Conservation (phyloP, 306 rosid species). For the Fagus crenata region DNA sequence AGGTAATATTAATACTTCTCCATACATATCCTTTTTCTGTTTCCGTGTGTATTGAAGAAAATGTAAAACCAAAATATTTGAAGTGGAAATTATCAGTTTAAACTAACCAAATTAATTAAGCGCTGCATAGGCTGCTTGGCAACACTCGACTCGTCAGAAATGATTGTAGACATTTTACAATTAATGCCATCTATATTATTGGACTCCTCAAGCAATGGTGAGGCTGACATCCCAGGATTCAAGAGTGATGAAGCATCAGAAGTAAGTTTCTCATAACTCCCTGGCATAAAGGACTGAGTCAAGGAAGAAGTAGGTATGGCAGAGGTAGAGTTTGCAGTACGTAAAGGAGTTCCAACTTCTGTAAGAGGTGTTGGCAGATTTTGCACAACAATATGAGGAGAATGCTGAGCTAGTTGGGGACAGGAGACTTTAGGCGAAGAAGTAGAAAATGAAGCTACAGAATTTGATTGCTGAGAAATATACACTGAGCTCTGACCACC, state of each 20-base stretch:
- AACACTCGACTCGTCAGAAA: slow-evolving; percentile 22
- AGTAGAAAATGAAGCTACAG: not conserved
- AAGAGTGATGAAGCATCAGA: slow-evolving; percentile 6
- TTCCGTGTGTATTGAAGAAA: not conserved
- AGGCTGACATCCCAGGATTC: slow-evolving; percentile 23
- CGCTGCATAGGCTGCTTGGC: slow-evolving; percentile 25
- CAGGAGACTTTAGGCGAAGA: slow-evolving; percentile 3
- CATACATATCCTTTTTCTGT: not conserved
- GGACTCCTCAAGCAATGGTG: slow-evolving; percentile 16
- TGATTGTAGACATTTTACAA: not conserved
- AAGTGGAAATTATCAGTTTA: slow-evolving; percentile 8
- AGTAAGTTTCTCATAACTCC: slow-evolving; percentile 16
- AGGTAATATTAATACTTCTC: slow-evolving; percentile 7
- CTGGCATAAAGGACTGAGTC: slow-evolving; percentile 7
- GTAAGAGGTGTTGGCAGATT: slow-evolving; percentile 3
- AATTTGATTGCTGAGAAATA: not conserved
- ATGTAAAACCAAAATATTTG: not conserved
- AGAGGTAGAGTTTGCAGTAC: slow-evolving; percentile 1
- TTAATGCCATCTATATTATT: not conserved
- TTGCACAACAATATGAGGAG: not conserved
- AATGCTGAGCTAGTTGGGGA: not conserved
- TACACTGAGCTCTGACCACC: not conserved
- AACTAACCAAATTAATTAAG: slow-evolving; percentile 36
- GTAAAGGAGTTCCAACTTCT: not conserved
- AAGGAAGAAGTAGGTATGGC: slow-evolving; percentile 14